phyloP scores from a whole-genome alignment of 129 eudicot genomes.

The Kitagawia praeruptora region DNA sequence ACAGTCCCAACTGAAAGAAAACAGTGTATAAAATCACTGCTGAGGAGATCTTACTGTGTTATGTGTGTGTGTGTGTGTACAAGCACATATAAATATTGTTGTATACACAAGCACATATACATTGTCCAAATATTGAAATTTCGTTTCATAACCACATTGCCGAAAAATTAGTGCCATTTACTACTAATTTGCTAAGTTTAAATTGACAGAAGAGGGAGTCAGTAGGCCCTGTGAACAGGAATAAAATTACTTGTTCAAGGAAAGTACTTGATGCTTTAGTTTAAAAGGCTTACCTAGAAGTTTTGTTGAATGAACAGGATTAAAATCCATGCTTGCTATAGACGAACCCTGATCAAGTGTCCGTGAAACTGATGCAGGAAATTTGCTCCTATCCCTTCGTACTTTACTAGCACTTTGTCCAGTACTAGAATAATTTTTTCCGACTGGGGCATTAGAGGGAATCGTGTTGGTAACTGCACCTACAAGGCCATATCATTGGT shows the following conservation, averaged over 20 bases:
- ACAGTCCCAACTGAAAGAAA: neutral
- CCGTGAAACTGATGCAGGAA: neutral
- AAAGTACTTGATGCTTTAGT: neutral
- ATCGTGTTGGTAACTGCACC: neutral
- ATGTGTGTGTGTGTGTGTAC: too few species aligned
- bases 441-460: neutral
- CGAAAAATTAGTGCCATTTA: neutral
- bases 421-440: neutral
- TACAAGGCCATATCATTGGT: neutral
- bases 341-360: conserved; percentile 8
- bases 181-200: neutral
- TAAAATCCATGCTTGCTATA: conserved; percentile 2
- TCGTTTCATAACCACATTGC: neutral
- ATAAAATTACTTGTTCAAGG: neutral
- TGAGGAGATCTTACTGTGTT: neutral
- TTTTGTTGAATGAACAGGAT: conserved; percentile 1
- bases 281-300: neutral
- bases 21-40: neutral
- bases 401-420: neutral
- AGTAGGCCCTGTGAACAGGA: neutral
- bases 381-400: neutral
- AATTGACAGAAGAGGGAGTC: neutral
- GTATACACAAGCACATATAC: neutral
- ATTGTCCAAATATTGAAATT: neutral
- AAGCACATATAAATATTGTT: too few species aligned